These are phyloP conservation scores for Tolypocladium ovalisporum DNA, from an alignment of 2,329 filamentous ascomycete genomes.

Conservation along the genomic window DNA sequence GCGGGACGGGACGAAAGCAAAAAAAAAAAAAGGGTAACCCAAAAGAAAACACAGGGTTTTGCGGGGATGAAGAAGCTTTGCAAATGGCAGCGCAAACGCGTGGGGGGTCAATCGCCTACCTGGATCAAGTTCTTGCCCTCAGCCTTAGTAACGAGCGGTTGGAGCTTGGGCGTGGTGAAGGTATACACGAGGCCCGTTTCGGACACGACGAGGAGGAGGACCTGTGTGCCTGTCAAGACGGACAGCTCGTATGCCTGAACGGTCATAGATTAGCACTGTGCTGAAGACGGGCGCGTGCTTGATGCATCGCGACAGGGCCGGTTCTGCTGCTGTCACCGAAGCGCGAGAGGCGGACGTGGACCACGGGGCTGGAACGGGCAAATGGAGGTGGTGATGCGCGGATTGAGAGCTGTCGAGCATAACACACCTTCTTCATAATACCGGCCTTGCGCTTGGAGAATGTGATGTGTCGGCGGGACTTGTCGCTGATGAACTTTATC, in stretches of 20 bases:
- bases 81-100: background rate
- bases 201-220: conserved; percentile 89
- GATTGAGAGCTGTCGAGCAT: background rate
- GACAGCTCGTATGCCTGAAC: conserved; percentile 88
- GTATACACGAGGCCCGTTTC: conserved; percentile 97
- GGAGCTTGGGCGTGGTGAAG: conserved; percentile 95
- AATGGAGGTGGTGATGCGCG: background rate
- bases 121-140: conserved; percentile 99
- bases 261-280: conserved; percentile 4
- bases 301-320: background rate
- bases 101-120: conserved; percentile 41
- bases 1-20: background rate
- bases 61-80: background rate
- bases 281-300: background rate
- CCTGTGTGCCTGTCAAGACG: conserved; percentile 94
- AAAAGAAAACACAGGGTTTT: background rate
- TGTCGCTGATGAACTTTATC: conserved; percentile 99
- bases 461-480: conserved; percentile 97
- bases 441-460: conserved; percentile 99
- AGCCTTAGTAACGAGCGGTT: conserved; percentile 94
- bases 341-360: background rate
- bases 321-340: background rate
- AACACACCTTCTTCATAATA: conserved; percentile 98
- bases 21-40: background rate
- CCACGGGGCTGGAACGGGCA: background rate